phyloP scores from a whole-genome alignment of 208 protist genomes.

The Acanthamoeba divionensis region DNA sequence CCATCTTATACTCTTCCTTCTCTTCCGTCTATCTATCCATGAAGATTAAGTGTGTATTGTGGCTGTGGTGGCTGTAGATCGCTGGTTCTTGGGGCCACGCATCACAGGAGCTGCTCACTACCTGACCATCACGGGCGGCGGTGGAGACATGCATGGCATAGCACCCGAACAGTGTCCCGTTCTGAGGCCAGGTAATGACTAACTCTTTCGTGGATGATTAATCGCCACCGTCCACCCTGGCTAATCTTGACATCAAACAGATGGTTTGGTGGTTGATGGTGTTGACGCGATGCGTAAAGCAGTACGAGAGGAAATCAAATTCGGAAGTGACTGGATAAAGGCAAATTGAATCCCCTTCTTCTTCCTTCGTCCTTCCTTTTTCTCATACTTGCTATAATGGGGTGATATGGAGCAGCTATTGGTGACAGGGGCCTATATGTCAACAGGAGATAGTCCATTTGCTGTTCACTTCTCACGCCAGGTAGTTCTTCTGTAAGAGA shows the following conservation, averaged over 20 bases:
- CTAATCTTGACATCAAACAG: background rate
- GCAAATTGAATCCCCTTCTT: no score
- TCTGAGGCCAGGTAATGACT: background rate
- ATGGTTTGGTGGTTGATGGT: conserved; percentile 23
- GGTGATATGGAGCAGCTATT: background rate
- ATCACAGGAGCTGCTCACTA: conserved; percentile 13
- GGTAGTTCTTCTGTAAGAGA: background rate
- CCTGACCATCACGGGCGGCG: conserved; percentile 8
- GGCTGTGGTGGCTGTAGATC: no score
- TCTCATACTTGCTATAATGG: background rate
- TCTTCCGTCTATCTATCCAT: no score
- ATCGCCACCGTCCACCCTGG: background rate
- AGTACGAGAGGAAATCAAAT: conserved; percentile 28
- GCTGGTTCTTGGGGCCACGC: background rate
- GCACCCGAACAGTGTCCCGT: background rate
- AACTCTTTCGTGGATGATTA: background rate
- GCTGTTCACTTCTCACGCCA: background rate
- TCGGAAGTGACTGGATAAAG: conserved; percentile 44
- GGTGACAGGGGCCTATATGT: conserved; percentile 31
- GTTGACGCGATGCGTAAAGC: conserved; percentile 13
- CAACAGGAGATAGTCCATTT: background rate
- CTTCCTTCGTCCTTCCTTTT: no score
- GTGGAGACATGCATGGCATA: background rate
- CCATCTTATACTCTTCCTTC: no score
- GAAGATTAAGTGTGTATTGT: no score